Evolutionary conservation across 345 rosid genomes (phyloP).

Genomic region (Boechera retrofracta): DNA sequence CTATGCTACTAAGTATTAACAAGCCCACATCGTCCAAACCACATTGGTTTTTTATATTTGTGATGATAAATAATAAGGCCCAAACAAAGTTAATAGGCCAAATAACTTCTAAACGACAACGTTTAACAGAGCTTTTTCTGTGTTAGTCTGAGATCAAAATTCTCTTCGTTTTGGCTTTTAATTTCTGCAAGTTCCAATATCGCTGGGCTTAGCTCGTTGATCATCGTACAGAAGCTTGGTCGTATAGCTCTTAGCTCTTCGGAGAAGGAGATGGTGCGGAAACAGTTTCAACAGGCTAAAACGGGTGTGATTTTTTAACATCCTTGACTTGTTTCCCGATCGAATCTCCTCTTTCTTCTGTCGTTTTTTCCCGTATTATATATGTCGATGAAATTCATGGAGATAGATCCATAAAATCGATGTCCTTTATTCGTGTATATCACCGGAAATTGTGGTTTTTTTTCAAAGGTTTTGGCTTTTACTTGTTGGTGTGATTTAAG

Average conservation of each 20-base stretch:
- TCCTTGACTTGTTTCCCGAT: slow-evolving; percentile 10
- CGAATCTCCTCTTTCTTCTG: background rate
- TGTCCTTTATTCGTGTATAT: background rate
- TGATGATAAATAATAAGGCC: background rate
- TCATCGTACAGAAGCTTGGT: slow-evolving; percentile 19
- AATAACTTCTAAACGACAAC: background rate
- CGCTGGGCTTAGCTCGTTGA: slow-evolving; percentile 27
- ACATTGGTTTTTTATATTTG: background rate
- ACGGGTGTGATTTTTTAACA: slow-evolving; percentile 50
- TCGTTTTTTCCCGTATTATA: background rate
- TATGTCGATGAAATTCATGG: slow-evolving; percentile 1
- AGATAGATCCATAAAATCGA: background rate
- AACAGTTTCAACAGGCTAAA: slow-evolving; percentile 62
- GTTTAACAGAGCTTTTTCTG: background rate
- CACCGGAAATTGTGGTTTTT: background rate
- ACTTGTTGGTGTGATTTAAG: slow-evolving; percentile 14
- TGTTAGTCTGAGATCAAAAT: slow-evolving; percentile 18
- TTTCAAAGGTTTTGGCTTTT: slow-evolving; percentile 7
- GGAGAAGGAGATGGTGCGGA: slow-evolving; percentile 61
- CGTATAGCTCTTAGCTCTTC: background rate
- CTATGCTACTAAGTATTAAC: background rate
- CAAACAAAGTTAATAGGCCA: background rate
- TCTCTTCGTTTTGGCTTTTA: slow-evolving; percentile 15
- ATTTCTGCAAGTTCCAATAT: slow-evolving; percentile 5
- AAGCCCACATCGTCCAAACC: background rate